phyloP scores from a whole-genome alignment of 139 green algal species.

The Chlorella sp. region DNA sequence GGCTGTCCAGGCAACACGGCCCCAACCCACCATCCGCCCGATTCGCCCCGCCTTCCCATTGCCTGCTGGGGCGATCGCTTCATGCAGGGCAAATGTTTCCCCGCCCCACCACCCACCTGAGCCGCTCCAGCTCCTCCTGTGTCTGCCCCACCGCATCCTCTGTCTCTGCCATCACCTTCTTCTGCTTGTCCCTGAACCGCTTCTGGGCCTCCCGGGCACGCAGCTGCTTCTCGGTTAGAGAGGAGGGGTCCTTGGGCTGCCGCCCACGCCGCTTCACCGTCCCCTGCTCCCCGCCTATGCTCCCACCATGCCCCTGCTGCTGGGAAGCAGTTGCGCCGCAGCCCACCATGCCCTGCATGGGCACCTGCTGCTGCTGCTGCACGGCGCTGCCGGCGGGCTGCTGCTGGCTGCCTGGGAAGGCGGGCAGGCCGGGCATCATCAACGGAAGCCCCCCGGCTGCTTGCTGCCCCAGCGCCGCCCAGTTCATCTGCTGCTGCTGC shows the following conservation, averaged over 20 bases:
- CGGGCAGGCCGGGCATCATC: not conserved
- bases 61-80: too few species aligned
- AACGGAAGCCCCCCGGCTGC: not conserved
- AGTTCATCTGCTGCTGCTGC: not conserved
- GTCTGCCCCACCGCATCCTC: slow-evolving; percentile 6
- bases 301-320: too few species aligned
- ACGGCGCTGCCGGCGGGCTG: not conserved
- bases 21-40: too few species aligned
- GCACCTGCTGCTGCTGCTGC: not conserved
- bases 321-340: not conserved
- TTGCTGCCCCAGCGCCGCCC: not conserved
- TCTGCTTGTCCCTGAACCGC: slow-evolving; percentile 37
- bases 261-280: not conserved
- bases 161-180: slow-evolving; percentile 4
- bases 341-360: not conserved
- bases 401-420: not conserved
- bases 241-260: slow-evolving; percentile 6
- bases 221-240: slow-evolving; percentile 39
- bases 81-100: too few species aligned
- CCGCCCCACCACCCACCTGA: too few species aligned
- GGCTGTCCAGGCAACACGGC: too few species aligned
- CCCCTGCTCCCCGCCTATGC: not conserved
- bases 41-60: too few species aligned
- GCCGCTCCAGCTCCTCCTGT: not conserved
- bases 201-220: slow-evolving; percentile 42